Evolutionary conservation across 805 yeast species (phyloP), one percentile per base, ranked within the genome.

Genomic region (Sugiyamaella americana): DNA sequence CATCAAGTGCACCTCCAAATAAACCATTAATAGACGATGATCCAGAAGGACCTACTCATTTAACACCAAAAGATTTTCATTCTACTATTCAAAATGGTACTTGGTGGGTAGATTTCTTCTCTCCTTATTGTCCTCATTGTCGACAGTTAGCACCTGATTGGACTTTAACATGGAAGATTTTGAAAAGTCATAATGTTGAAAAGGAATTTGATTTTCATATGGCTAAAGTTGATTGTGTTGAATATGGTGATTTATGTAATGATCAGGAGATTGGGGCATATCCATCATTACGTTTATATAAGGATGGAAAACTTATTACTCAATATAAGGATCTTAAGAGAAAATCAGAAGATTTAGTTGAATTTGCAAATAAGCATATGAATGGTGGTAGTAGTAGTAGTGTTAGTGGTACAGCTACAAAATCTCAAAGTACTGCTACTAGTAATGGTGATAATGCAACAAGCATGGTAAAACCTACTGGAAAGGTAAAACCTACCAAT

Each of bases 91-190:
- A 65, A 38, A 44, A 71, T 6, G 83, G 83, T 2, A 66, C 80
- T 18, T 82, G 88, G 58, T 73, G 91, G 58, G 81, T 91, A 29
- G 96, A 91, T 66, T 89, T 87, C 65, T 93, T 67, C 61, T 87
- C 96, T 26, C 98, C 98, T 0, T 82, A 82, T 58, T 93, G 98
- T 62, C 62, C 69, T 5, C 98, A 91, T 65, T 93, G 98, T 67
- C 74, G 69, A 51, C 71, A 67, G 5, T 67, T 93, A 44, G 93
- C 86, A 1, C 98, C 98, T 1, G 72, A 68, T 5, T 93, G 98
- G 97, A 75, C 79, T 49, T 70, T 74, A 47, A 72, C 69, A 5
- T 93, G 98, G 97, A 37, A 46, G 6, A 19, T 52, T 5, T 75
- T 91, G 0, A 85, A 78, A 66, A 56, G 68, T 20, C 63, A 71